A percentile compares a stretch with the other conserved stretches of the same genome.
phyloP scores from a whole-genome alignment of 805 yeast species.

The Komagataella pseudopastoris region DNA sequence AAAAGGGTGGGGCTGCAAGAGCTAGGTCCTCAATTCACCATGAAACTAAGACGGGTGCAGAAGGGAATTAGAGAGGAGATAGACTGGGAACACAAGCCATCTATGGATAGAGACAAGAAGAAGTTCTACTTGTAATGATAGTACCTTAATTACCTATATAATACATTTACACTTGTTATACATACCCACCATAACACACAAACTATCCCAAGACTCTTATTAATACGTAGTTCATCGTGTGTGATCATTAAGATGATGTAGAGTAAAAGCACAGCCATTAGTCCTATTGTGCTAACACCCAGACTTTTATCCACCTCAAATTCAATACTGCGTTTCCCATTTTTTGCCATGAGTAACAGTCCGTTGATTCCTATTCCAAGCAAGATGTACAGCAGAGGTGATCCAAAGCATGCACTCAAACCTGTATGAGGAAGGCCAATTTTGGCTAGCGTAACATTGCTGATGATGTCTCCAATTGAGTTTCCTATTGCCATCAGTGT shows the following conservation, averaged over 20 bases:
- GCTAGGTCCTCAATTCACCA: constrained; percentile 91
- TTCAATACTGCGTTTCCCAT: constrained; percentile 8
- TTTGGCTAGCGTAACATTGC: constrained; percentile 29
- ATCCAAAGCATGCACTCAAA: constrained; percentile 38
- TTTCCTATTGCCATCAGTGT: constrained; percentile 35
- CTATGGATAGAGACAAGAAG: constrained; percentile 92
- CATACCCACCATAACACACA: constrained; percentile 18
- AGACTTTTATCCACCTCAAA: constrained; percentile 26
- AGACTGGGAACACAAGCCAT: constrained; percentile 94
- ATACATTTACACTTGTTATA: constrained; percentile 10
- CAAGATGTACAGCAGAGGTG: constrained; percentile 33
- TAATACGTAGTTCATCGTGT: constrained; percentile 28
- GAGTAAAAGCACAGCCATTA: constrained; percentile 23
- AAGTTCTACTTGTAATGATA: constrained; percentile 60
- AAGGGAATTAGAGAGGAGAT: constrained; percentile 84
- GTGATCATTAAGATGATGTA: constrained; percentile 27
- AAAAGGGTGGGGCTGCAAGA: constrained; percentile 93
- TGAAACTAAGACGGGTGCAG: constrained; percentile 78
- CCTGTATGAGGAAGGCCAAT: constrained; percentile 28
- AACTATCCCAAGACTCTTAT: constrained; percentile 23
- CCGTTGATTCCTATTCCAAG: constrained; percentile 39
- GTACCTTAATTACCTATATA: constrained; percentile 3
- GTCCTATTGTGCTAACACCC: constrained; percentile 22
- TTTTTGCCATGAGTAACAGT: constrained; percentile 12
- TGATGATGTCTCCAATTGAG: constrained; percentile 36